Conservation (phyloP, 306 rosid species). For the Vigna angularis region DNA sequence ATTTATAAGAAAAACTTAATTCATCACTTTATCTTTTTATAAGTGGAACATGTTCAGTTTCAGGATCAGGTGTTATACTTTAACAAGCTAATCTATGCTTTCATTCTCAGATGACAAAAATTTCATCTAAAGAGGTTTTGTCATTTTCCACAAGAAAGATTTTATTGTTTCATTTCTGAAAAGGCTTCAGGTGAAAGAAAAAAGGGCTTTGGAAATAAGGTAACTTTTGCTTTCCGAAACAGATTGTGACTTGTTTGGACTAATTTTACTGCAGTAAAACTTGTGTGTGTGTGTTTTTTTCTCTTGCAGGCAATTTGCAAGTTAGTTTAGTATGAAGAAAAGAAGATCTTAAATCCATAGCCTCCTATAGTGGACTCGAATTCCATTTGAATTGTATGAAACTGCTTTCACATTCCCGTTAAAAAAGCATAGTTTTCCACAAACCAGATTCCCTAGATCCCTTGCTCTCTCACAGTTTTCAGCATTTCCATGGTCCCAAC, state of each 20-base stretch:
- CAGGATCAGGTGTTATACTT: not conserved
- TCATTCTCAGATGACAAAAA: not conserved
- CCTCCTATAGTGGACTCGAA: conserved; percentile 4
- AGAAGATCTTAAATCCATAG: not conserved
- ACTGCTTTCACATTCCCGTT: conserved; percentile 32
- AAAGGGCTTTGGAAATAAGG: conserved; percentile 1
- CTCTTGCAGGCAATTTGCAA: conserved; percentile 6
- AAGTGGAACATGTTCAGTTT: not conserved
- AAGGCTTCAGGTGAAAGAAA: not conserved
- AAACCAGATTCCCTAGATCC: conserved; percentile 34
- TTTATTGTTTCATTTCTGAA: not conserved
- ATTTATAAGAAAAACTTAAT: too few relatives aligned
- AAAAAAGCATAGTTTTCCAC: conserved; percentile 36
- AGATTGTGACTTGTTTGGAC: conserved; percentile 15
- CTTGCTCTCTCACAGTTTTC: conserved; percentile 37
- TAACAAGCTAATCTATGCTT: not conserved
- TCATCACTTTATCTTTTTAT: too few relatives aligned
- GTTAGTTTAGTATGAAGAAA: conserved; percentile 29
- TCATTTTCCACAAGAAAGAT: conserved; percentile 29
- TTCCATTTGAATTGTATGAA: conserved; percentile 18
- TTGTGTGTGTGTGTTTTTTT: conserved; percentile 8
- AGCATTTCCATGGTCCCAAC: conserved; percentile 61
- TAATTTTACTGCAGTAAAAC: conserved; percentile 8
- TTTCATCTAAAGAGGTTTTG: not conserved
- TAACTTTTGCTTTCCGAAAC: not conserved